Base-by-base conservation (phyloP, 2,329 filamentous ascomycete species). In the Claviceps quebecensis region DNA sequence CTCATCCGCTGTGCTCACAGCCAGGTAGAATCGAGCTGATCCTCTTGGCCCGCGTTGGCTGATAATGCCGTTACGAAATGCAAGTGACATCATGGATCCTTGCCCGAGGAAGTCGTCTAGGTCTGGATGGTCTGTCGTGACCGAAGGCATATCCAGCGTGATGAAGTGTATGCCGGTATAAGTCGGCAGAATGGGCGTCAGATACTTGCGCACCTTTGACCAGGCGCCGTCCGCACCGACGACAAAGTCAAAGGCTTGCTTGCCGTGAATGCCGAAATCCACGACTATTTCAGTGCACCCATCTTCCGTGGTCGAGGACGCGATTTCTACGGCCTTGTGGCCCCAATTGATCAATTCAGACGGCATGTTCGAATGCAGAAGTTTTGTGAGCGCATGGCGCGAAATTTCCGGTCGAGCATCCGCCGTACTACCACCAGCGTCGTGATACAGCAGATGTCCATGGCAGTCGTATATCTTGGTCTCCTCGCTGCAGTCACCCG, bases 401-500 rank as follows among this genome's bases (percentile, higher is more conserved):
- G 39, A 40, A 8, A 40, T 40, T 40, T 40, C 39, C n/a, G 39
- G 39, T n/a, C 39, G 39, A n/a, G 39, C n/a, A 7, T 39, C 38
- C 16, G n/a, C 39, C n/a, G 39, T 8, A 8, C n/a, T n/a, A n/a
- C 38, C n/a, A 40, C 39, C 39, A 19, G 4, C 8, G 11, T 40
- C 39, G 11, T 40, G 39, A 41, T 61, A 54, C 5, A 60, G 37
- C 13, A 64, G 52, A 2, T 52, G 52, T 13, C 63, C 67, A 4
- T 58, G 49, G 2, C 58, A 61, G 14, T 69, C 61, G 0, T 53
- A 50, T 8, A 61, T 40, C 5, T 54, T 49, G 11, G 53, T 34
- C 14, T 53, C 52, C n/a, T 60, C 55, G 37, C 44, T 53, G 5
- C 56, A 58, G 13, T 58, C 56, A 36, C 65, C 63, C 1, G 69